phyloP scores from a whole-genome alignment of 768 basidiomycete species.

The Boletales sp. region DNA sequence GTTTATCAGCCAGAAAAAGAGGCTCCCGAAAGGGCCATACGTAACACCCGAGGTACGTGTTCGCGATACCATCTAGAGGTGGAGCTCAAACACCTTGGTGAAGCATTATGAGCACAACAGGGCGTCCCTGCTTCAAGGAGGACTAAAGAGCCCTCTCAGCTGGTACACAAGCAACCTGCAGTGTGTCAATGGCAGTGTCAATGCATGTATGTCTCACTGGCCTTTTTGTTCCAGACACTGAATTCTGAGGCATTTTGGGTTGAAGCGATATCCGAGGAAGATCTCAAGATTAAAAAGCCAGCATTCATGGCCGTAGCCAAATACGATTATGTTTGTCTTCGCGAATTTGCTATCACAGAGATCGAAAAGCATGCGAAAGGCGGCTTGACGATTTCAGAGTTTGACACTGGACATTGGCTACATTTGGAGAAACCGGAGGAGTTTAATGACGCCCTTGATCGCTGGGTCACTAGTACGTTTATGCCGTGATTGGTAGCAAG shows the following conservation, averaged over 20 bases:
- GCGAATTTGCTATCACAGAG: conserved; percentile 17
- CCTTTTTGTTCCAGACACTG: background rate
- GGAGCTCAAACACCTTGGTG: conserved; percentile 1
- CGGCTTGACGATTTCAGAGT: conserved; percentile 28
- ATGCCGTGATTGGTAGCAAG: conserved; percentile 1
- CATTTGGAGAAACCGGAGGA: conserved; percentile 32
- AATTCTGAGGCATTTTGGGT: background rate
- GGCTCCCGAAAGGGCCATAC: conserved; percentile 27
- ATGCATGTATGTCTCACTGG: conserved; percentile 20
- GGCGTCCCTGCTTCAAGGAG: conserved; percentile 26
- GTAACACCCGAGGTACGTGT: conserved; percentile 30
- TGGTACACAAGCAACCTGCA: conserved; percentile 35
- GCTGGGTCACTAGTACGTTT: conserved; percentile 29
- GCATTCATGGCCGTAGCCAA: conserved; percentile 36
- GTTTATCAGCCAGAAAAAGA: conserved; percentile 23
- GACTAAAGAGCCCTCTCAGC: conserved; percentile 33
- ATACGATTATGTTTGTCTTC: conserved; percentile 33
- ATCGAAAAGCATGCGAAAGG: conserved; percentile 28
- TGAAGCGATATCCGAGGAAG: conserved; percentile 21
- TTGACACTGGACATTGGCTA: conserved; percentile 39
- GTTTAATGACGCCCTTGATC: conserved; percentile 33
- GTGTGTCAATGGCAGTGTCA: conserved; percentile 28
- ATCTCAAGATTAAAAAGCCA: conserved; percentile 31
- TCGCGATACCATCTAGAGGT: background rate
- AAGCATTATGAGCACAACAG: conserved; percentile 29